These are phyloP conservation scores for Lepiota venenata DNA, from an alignment of 768 basidiomycete genomes.

Conservation along the genomic window DNA sequence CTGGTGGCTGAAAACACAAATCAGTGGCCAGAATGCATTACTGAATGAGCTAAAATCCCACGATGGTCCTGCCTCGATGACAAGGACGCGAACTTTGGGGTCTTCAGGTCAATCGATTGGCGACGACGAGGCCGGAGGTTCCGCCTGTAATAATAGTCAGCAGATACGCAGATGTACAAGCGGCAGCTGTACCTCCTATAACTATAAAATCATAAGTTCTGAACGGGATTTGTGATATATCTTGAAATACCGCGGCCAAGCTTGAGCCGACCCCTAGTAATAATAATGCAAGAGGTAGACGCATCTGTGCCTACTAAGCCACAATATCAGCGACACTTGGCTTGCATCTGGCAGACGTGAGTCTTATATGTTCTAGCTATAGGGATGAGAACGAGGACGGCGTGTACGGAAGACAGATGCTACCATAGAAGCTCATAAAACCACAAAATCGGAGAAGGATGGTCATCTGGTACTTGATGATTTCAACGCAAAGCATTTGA, in stretches of 20 bases:
- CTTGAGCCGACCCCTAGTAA: too few species aligned
- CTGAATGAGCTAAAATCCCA: slow-evolving; percentile 7
- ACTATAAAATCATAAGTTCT: slow-evolving; percentile 12
- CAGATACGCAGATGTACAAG: neutral
- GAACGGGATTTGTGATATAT: neutral
- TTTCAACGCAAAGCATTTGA: too few species aligned
- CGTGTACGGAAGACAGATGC: too few species aligned
- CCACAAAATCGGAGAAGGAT: too few species aligned
- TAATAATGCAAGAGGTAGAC: too few species aligned
- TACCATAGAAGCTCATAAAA: too few species aligned
- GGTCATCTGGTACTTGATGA: too few species aligned
- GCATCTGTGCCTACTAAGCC: too few species aligned
- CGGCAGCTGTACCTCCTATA: slow-evolving; percentile 8
- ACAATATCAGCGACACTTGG: too few species aligned
- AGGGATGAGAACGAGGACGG: too few species aligned
- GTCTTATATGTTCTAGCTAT: too few species aligned
- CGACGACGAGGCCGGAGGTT: slow-evolving; percentile 22
- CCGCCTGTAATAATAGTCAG: slow-evolving; percentile 12
- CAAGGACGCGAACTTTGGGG: slow-evolving; percentile 18
- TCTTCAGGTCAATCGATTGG: slow-evolving; percentile 25
- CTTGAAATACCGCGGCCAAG: neutral
- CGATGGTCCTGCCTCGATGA: slow-evolving; percentile 25
- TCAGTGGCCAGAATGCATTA: neutral
- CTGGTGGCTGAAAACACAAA: slow-evolving; percentile 11
- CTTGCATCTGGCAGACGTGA: too few species aligned